Evolutionary conservation across 202 grass and related monocot genomes (phyloP).

Genomic region (Schoenoplectus triqueter): DNA sequence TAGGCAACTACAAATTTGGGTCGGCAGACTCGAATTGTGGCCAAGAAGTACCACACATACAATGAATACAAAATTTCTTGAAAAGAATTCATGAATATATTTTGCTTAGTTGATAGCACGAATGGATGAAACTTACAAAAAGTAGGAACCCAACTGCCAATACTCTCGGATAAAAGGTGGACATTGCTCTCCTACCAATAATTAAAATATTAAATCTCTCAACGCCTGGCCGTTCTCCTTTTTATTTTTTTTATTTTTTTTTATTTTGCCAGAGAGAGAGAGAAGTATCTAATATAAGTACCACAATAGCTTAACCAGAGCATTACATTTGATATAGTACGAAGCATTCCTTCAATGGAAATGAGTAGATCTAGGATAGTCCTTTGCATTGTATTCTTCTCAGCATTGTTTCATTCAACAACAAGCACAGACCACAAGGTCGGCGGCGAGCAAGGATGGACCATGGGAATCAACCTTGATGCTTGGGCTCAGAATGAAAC

Average conservation of each 20-base stretch:
- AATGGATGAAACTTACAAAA: constrained; percentile 19
- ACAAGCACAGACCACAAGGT: constrained; percentile 24
- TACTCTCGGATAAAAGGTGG: not conserved
- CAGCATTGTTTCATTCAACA: not conserved
- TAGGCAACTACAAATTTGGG: not conserved
- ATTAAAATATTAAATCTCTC: constrained; percentile 15
- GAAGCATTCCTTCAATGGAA: constrained; percentile 12
- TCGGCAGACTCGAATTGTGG: constrained; percentile 10
- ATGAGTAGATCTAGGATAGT: not conserved
- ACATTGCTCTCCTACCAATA: constrained; percentile 1
- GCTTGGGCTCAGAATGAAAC: constrained; percentile 3
- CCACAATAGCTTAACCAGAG: not conserved
- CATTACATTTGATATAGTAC: constrained; percentile 1
- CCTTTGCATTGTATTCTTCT: constrained; percentile 20
- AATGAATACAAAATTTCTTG: not conserved
- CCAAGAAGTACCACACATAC: not conserved
- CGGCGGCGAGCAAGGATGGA: constrained; percentile 22
- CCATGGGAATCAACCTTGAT: not conserved
- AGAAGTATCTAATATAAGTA: not conserved
- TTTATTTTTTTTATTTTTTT: not conserved
- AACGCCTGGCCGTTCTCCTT: not conserved
- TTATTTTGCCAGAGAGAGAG: not conserved
- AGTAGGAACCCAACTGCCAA: not conserved
- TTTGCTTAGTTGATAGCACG: constrained; percentile 30
- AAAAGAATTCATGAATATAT: constrained; percentile 5